These are phyloP conservation scores for Apiotrichum akiyoshidainum DNA, from an alignment of 1,284 basidiomycete species.

Conservation along the genomic window DNA sequence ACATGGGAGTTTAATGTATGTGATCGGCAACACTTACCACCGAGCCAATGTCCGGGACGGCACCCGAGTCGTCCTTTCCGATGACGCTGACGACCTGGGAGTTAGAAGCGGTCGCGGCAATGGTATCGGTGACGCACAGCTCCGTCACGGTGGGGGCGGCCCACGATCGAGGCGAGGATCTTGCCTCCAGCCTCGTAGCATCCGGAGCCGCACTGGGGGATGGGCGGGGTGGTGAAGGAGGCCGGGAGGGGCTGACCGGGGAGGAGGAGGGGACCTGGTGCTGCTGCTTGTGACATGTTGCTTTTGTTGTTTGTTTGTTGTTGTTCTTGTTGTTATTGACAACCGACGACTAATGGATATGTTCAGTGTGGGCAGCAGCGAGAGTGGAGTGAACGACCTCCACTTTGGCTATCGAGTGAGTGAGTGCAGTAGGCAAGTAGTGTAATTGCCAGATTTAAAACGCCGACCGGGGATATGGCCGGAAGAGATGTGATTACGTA, in stretches of 20 bases:
- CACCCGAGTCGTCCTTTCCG: conserved; percentile 44
- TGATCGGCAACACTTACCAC: conserved; percentile 32
- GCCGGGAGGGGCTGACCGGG: conserved; percentile 77
- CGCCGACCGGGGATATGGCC: background rate
- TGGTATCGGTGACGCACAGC: conserved; percentile 55
- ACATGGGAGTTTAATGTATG: conserved; percentile 7
- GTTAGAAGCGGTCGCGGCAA: background rate
- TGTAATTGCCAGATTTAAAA: background rate
- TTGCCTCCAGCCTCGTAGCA: conserved; percentile 65
- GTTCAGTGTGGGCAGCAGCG: background rate
- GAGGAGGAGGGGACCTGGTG: conserved; percentile 54
- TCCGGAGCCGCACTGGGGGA: conserved; percentile 63
- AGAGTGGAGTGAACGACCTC: conserved; percentile 3
- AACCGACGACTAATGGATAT: background rate
- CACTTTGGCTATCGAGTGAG: background rate
- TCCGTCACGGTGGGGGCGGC: conserved; percentile 62
- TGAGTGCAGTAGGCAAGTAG: background rate
- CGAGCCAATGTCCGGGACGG: conserved; percentile 50
- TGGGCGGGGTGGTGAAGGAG: conserved; percentile 57
- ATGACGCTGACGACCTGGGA: conserved; percentile 40
- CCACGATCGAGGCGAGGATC: conserved; percentile 70
- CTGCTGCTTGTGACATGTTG: conserved; percentile 2
- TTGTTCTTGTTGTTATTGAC: background rate
- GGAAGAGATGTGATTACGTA: too few relatives aligned
- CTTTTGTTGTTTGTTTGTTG: background rate